A percentile compares a stretch with the other conserved stretches of the same genome.
phyloP scores from a whole-genome alignment of 768 basidiomycete species.

The Hericium erinaceus region DNA sequence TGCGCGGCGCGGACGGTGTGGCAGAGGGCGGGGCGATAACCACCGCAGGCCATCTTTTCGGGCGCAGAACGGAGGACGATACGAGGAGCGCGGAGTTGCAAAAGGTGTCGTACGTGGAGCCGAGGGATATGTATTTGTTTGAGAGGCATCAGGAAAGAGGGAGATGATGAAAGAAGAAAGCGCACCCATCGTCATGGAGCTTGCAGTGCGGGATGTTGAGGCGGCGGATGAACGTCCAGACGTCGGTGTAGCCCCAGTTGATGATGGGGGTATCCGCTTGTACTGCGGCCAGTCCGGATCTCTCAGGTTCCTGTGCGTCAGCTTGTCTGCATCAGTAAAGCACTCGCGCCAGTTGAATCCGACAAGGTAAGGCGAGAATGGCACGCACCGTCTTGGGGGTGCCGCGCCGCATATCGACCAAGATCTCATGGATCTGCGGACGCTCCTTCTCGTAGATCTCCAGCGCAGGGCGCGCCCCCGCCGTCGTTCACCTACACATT shows the following conservation, averaged over 20 bases:
- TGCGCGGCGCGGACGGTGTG: too few species aligned
- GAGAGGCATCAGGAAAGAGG: background rate
- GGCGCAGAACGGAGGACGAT: background rate
- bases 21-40: too few species aligned
- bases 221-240: constrained; percentile 82
- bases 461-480: constrained; percentile 75
- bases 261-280: constrained; percentile 89
- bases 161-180: background rate
- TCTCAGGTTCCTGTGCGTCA: constrained; percentile 68
- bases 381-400: constrained; percentile 86
- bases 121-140: constrained; percentile 86
- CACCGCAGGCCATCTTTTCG: too few species aligned
- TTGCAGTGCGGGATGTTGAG: constrained; percentile 81
- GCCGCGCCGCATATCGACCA: constrained; percentile 80
- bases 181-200: constrained; percentile 84
- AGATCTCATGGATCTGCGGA: constrained; percentile 65
- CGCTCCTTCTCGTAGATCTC: constrained; percentile 58
- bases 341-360: background rate
- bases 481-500: constrained; percentile 37
- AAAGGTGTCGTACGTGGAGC: constrained; percentile 90
- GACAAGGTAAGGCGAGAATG: background rate
- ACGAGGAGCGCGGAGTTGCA: constrained; percentile 35
- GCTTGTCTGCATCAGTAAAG: constrained; percentile 37
- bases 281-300: constrained; percentile 87
- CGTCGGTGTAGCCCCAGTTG: constrained; percentile 84